Evolutionary conservation across 352 stramenopile genomes (phyloP), one percentile per base, ranked within the genome.

Genomic region (Phytophthora agathidicida): DNA sequence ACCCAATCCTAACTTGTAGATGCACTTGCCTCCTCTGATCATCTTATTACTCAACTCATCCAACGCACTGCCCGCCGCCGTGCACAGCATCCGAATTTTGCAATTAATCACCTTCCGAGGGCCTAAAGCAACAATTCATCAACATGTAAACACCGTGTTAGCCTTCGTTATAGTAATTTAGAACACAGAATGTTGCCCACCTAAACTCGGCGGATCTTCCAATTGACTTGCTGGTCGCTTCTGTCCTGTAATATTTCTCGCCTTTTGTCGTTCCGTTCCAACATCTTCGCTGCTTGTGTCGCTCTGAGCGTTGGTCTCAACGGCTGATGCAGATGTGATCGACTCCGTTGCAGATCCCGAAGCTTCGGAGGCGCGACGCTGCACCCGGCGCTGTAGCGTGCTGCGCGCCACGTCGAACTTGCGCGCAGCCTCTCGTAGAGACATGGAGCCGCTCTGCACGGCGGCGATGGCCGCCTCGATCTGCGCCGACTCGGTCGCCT

Each of bases 1-100:
- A 1, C 87, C 87, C 16, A 96, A 69, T 10, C 87, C 85, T 22
- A 96, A 65, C 52, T 94, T 94, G 72, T 93, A 94, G 30, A 96
- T 88, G 41, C 56, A 78, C 27, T 92, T 90, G 28, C 87, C 87
- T 44, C 91, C 72, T 23, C 68, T 62, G 41, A 94, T 89, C 68
- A 96, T 83, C 44, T 88, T 82, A 58, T 96, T 96, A 55, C 86
- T 96, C 22, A 93, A 71, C 49, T 96, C 81, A 35, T 96, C 86
- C 35, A 96, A 59, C 11, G 86, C 86, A 17, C 83, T 93, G 3
- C 83, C 82, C 0, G 83, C 86, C 10, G 84, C 85, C 14, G 84
- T 86, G 53, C 84, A 92, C 31, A 96, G 70, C 80, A 91, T 91
- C 23, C 86, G 82, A 27, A 96, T 79, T 56, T 96, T 96, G 71